Conservation (phyloP, 306 rosid species). For the Chamaecrista fasciculata region DNA sequence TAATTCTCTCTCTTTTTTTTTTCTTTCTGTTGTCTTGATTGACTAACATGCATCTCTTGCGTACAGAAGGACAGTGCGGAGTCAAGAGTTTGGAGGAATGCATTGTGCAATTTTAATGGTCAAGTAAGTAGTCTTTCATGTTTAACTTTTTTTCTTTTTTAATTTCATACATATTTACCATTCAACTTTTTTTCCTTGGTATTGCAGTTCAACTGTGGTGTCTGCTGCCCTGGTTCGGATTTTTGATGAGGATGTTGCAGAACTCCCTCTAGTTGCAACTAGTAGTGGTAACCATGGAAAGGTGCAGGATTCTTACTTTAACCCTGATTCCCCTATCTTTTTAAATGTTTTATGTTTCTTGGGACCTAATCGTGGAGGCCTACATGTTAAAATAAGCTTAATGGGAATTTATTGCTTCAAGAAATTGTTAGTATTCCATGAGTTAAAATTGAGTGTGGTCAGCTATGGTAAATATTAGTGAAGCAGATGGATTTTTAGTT, state of each 20-base stretch:
- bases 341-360: not conserved
- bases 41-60: conserved; percentile 27
- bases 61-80: conserved; percentile 74
- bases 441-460: conserved; percentile 4
- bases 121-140: conserved; percentile 61
- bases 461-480: not conserved
- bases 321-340: not conserved
- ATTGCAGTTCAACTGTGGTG: conserved; percentile 86
- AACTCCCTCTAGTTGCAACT: conserved; percentile 91
- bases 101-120: conserved; percentile 82
- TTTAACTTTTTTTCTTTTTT: conserved; percentile 3
- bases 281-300: conserved; percentile 79
- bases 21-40: conserved; percentile 20
- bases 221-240: conserved; percentile 86
- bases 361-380: not conserved
- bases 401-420: conserved; percentile 7
- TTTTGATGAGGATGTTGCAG: conserved; percentile 82
- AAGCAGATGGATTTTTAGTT: not conserved
- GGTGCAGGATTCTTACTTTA: conserved; percentile 46
- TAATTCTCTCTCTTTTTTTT: too few relatives aligned
- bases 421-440: not conserved
- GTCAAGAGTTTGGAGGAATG: conserved; percentile 92
- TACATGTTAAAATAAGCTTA: conserved; percentile 9
- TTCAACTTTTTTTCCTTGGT: conserved; percentile 35
- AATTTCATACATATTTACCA: not conserved